These are phyloP conservation scores for Coffea eugenioides DNA, from an alignment of 257 asterid species.

Conservation along the genomic window DNA sequence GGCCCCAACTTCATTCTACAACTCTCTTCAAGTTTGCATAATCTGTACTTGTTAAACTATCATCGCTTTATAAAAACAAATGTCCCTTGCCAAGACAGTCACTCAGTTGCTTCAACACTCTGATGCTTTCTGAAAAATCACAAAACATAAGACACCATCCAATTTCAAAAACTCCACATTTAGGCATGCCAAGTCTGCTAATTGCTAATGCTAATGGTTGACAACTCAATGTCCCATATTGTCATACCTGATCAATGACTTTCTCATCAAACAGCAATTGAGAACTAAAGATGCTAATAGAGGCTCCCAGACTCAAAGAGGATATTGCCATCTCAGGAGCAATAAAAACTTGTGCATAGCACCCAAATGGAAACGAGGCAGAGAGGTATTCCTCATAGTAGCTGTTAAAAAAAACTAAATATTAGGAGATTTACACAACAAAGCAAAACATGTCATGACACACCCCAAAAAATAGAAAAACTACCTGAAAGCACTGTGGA, in stretches of 20 bases:
- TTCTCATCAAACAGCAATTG: constrained; percentile 86
- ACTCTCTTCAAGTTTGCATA: not conserved
- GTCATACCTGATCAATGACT: constrained; percentile 87
- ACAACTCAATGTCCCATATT: constrained; percentile 7
- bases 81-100: not conserved
- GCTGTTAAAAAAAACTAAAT: constrained; percentile 41
- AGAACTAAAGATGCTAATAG: constrained; percentile 88
- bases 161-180: not conserved
- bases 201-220: not conserved
- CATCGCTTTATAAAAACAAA: not conserved
- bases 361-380: constrained; percentile 91
- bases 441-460: not conserved
- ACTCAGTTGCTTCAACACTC: not conserved
- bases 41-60: not conserved
- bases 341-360: constrained; percentile 82
- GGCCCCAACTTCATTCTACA: not conserved
- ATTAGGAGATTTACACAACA: not conserved
- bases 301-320: constrained; percentile 76
- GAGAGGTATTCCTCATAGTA: constrained; percentile 88
- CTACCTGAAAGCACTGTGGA: constrained; percentile 88
- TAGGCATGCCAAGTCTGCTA: not conserved
- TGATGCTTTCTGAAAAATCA: not conserved
- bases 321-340: constrained; percentile 92
- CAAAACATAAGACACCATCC: not conserved
- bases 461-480: not conserved